Evolutionary conservation across 2,329 filamentous ascomycete genomes (phyloP), one percentile per base, ranked within the genome.

Genomic region (Cryphonectria naterciae): DNA sequence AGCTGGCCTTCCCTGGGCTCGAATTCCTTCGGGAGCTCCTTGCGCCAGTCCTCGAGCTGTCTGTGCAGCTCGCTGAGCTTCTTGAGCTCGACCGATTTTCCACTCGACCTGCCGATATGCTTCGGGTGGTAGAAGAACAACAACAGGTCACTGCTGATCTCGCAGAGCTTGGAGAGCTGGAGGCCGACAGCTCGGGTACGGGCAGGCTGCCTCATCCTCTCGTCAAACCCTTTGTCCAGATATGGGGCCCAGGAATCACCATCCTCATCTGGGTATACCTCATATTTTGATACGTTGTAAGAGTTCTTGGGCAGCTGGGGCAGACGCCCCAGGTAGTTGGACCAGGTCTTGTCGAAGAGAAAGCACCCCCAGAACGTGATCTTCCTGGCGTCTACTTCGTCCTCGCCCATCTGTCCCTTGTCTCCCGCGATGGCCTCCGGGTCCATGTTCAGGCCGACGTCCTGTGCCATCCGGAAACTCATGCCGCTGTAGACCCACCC

Each of bases 401-500:
- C 88, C 70, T 97, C 93, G 72, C 90, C 89, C 74, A 95, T 86
- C 39, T 84, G 81, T 66, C 87, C 85, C 70, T 83, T 85, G 70
- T 87, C 88, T 10, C 83, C 82, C 10, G 87, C 86, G 71, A 93
- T 86, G 11, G 89, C 89, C 25, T 89, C 88, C 1, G 92, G 88
- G 77, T 97, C 93, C 25, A 98, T 88, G 77, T 98, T 97, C 68
- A 99, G 85, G 0, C 96, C 96, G 74, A 99, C 88, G 77, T 99
- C 96, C 79, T 92, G 93, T 0, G 95, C 95, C 95, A 99, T 98
- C 61, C 96, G 91, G 79, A 99, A 98, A 77, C 93, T 96, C 93
- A 99, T 98, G 65, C 96, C 95, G 77, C 94, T 97, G 80, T 98
- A 98, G 4, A 98, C 94, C 96, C 96, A 99, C 1, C 96, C 96